Conservation (phyloP, 495 filamentous ascomycete species). For the Hyaloscypha variabilis region DNA sequence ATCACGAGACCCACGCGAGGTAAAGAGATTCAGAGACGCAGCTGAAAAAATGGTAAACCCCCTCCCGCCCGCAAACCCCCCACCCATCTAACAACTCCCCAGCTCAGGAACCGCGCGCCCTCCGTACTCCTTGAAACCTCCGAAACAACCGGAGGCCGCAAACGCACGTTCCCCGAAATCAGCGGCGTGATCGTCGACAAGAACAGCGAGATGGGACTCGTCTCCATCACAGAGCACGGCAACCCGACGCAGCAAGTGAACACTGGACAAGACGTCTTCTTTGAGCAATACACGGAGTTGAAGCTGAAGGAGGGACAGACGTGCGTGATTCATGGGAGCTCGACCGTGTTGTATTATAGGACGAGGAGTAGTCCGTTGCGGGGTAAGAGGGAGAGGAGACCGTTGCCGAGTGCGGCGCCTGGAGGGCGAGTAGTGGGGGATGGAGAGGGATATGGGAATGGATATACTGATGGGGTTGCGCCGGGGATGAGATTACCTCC, state of each 20-base stretch:
- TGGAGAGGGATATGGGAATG: too few relatives aligned
- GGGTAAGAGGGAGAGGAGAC: not conserved
- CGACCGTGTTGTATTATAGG: conserved; percentile 1
- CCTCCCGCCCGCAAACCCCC: too few relatives aligned
- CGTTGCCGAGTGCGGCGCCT: not conserved
- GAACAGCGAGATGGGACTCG: conserved; percentile 1
- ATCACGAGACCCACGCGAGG: not conserved
- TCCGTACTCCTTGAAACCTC: not conserved
- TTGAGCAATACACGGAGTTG: not conserved
- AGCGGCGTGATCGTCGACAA: not conserved
- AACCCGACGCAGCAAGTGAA: not conserved
- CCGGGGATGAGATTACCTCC: too few relatives aligned
- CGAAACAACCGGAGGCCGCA: conserved; percentile 1
- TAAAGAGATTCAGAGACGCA: not conserved
- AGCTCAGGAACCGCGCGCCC: too few relatives aligned
- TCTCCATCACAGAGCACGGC: not conserved
- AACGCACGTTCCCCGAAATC: not conserved
- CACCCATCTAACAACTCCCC: too few relatives aligned
- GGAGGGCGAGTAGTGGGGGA: too few relatives aligned
- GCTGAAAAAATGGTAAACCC: conserved; percentile 3
- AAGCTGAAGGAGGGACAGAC: not conserved
- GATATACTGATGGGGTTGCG: too few relatives aligned
- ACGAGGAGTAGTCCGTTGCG: not conserved
- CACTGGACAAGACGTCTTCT: not conserved
- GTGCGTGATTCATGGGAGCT: conserved; percentile 1